phyloP scores from a whole-genome alignment of 192 early-diverging fungal species.

The Podila horticola region DNA sequence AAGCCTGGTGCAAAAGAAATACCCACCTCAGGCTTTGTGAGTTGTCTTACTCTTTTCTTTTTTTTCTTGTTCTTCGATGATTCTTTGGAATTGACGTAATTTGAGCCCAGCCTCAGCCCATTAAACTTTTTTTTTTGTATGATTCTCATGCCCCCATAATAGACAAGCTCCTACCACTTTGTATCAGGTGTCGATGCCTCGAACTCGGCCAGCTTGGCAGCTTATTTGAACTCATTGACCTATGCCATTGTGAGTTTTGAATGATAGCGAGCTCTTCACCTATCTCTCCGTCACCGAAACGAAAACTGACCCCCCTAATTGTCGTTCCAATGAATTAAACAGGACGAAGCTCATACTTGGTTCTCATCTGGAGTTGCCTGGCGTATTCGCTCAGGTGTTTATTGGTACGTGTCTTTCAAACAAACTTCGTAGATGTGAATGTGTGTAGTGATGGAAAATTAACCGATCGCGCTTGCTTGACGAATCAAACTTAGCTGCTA shows the following conservation, averaged over 20 bases:
- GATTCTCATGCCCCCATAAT: neutral
- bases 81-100: neutral
- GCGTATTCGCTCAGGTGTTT: slow-evolving; percentile 71
- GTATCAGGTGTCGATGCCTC: slow-evolving; percentile 85
- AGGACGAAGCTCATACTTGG: slow-evolving; percentile 79
- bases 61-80: neutral
- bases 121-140: neutral
- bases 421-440: neutral
- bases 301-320: too few relatives aligned
- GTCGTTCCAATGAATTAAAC: neutral
- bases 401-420: slow-evolving; percentile 56
- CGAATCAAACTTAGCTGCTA: slow-evolving; percentile 76
- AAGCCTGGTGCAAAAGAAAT: slow-evolving; percentile 72
- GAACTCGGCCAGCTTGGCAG: slow-evolving; percentile 96
- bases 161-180: slow-evolving; percentile 90
- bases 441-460: neutral
- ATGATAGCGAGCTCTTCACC: neutral
- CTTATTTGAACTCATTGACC: slow-evolving; percentile 95
- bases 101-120: neutral
- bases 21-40: neutral
- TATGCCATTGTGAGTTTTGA: slow-evolving; percentile 77
- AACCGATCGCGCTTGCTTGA: neutral
- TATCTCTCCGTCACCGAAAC: too few relatives aligned
- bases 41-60: too few relatives aligned
- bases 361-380: slow-evolving; percentile 67